Evolutionary conservation across 257 asterid species (phyloP), one percentile per base, ranked within the genome.

Genomic region (Penstemon newberryi): DNA sequence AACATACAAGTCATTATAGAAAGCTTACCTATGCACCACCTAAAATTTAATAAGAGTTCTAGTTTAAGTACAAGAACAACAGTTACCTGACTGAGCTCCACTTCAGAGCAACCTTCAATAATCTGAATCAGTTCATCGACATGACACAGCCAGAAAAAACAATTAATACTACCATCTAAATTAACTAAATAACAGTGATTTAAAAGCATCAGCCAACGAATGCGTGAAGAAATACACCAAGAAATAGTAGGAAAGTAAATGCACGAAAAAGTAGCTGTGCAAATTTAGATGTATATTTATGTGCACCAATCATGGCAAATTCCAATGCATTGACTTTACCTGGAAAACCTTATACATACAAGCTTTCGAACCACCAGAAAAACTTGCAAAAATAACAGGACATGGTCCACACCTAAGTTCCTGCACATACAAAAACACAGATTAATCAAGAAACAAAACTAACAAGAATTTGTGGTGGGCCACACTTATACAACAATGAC

Each of bases 351-450:
- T 92, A 76, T 89, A 87, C 95, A 92, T 76, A 83, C 96, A 92
- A 64, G 96, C 96, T 78, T 89, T 91, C 39, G 96, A 92, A 75
- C 96, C 98, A 72, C 96, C 98, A 67, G 95, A 82, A 68, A 83
- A 70, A 55, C 96, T 79, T 58, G 84, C 85, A 57, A 92, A 82
- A 65, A 92, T 91, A 37, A 92, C 85, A 66, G 98, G 98, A 65
- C 90, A 83, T 51, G 84, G 81, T 45, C 79, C 83, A 66, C 76
- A 38, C 80, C 91, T 75, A 72, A 92, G 87, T 77, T 92, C 95
- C 98, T 92, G 60, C 50, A 64, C 43, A 47, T 56, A 51, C 63
- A 44, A 66, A 39, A 54, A 47, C 44, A 65, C 10, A 70, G 71
- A 66, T 70, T 18, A 66, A 52, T 65, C 57, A 72, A 64, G 65